Evolutionary conservation across 805 yeast genomes (phyloP), one percentile per base, ranked within the genome.

Genomic region (Sugiyamaella lignohabitans): DNA sequence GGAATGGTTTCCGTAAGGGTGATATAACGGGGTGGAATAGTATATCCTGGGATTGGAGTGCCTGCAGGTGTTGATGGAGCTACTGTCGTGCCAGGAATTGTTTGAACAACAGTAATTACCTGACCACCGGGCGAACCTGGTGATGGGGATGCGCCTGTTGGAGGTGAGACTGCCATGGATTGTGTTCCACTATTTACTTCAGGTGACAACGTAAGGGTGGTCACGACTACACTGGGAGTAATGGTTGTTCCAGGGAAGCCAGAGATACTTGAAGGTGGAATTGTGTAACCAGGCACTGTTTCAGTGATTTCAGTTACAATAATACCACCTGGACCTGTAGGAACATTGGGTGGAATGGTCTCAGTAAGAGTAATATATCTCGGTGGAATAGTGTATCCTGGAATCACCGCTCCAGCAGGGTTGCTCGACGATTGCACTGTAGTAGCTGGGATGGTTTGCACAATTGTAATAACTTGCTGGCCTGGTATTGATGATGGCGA

Each of bases 1-100:
- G 51, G 40, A 19, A 52, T 44, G 1, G 53, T 39, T 4, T 43
- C 37, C 14, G 48, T 45, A n/a, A 45, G n/a, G 14, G 44, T 45
- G 20, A 45, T 21, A 6, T 29, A 24, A 5, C 22, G 23, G 4
- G 47, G 40, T 3, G 48, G 47, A 22, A 45, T 24, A 14, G 49
- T 44, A 5, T 53, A 40, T 11, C 48, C 52, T 35, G 49, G 43
- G 10, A 42, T 24, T n/a, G 43, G 20, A 21, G 37, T 29, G 5
- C 43, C 47, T 19, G 51, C 43, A 21, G 14, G 5, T 8, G 41
- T 38, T 6, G 41, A 19, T 19, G 24, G 30, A 6, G 30, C 32
- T 2, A 38, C n/a, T 11, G 47, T 44, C 16, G 43, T 29, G 18
- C 47, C 47, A 17, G 42, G 42, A 36, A 36, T 27, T 20, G 38